A percentile compares a stretch with the other conserved stretches of the same genome.
Evolutionary conservation across 257 asterid genomes (phyloP).

Genomic region (Solanum arcanum): DNA sequence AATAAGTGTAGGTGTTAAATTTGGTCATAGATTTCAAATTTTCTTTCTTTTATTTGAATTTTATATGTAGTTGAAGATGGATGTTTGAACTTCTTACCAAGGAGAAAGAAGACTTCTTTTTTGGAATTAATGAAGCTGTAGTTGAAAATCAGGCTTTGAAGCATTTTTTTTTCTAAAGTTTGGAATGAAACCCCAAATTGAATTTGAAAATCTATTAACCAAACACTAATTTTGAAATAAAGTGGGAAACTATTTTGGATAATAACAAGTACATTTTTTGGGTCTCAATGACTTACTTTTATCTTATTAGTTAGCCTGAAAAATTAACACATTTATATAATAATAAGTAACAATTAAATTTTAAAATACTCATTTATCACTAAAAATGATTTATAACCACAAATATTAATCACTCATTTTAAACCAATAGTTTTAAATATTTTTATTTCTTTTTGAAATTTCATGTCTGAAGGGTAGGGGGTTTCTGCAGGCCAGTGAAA

Average conservation of each 20-base stretch:
- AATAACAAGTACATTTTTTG: neutral
- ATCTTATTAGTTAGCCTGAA: too few relatives aligned
- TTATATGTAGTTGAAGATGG: neutral
- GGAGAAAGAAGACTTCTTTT: neutral
- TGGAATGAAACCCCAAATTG: neutral
- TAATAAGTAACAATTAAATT: too few relatives aligned
- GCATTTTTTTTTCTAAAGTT: neutral
- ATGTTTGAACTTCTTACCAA: neutral
- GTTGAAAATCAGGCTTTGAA: neutral
- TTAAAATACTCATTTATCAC: neutral
- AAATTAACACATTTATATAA: too few relatives aligned
- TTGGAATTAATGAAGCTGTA: neutral
- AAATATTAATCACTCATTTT: too few relatives aligned
- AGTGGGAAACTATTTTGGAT: neutral
- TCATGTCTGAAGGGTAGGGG: neutral
- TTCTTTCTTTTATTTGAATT: neutral
- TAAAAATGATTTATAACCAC: too few relatives aligned
- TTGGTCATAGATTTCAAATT: neutral
- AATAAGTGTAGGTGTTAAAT: neutral
- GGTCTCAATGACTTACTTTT: neutral
- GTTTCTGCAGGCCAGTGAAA: too few relatives aligned
- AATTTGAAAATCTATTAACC: neutral
- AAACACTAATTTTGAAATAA: neutral
- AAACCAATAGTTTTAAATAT: fast-evolving
- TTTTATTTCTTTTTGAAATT: too few relatives aligned